Base-by-base conservation (phyloP, 306 rosid species). In the Quercus parvula region DNA sequence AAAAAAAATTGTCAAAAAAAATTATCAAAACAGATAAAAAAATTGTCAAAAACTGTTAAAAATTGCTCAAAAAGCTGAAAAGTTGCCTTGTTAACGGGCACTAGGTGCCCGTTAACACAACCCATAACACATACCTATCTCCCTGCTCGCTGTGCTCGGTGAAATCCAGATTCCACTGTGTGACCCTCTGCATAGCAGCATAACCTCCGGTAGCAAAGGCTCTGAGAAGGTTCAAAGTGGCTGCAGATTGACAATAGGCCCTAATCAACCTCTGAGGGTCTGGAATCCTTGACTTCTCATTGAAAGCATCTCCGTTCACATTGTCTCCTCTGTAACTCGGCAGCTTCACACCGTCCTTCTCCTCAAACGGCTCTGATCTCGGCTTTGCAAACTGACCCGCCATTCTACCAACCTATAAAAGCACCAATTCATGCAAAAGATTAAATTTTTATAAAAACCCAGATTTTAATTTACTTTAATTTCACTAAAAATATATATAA, bases 371-470 rank as follows among this genome's bases (percentile, higher is more conserved):
- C 0, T 95, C 99, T 52, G 99, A 95, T 83, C 99, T 91, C 20
- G 99, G 99, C 82, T 92, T 95, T 6, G 99, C 99, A 80, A 95
- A 95, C 75, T 95, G 99, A 64, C 99, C 99, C 38, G 99, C 99
- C 99, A 95, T 93, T 86, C 99, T 87, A 12, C 99, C 99, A 58
- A 95, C 98, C 99, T 95, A 77, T 46, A 52, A 67, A 46, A 77
- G 22, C 62, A 44, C 56, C 12, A 2, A 54, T 15, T 41, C 22
- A 6, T 19, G 38, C 19, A 56, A 55, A 46, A 67, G 33, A 18
- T 5, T 30, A 2, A 67, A 30, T 9, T 59, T 49, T 49, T 12
- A 10, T 49, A 10, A 59, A 59, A 22, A 67, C 49, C 56, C 13
- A 20, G 31, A 24, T 6, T 4, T 22, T 2, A 59, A 4, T 25